Conservation (phyloP, 352 stramenopile genomes). For the Phytophthora tubulina region DNA sequence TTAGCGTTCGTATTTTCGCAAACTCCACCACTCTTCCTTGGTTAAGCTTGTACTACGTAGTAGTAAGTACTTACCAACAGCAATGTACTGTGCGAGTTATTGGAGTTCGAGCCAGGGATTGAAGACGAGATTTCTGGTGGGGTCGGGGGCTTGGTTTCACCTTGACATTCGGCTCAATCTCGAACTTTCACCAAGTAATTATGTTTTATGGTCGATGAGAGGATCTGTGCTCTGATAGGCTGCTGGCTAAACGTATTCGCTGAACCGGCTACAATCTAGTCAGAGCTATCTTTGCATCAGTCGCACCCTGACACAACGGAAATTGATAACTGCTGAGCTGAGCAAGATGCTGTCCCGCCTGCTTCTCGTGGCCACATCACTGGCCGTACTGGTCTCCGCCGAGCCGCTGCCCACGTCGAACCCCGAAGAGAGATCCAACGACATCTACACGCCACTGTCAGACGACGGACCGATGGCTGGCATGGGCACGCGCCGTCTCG, state of each 20-base stretch:
- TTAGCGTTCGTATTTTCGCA: no score
- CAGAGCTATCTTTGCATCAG: conserved; percentile 6
- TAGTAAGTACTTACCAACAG: no score
- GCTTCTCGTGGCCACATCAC: conserved; percentile 4
- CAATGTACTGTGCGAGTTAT: no score
- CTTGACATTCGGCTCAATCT: no score
- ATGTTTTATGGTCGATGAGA: no score
- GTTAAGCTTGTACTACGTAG: no score
- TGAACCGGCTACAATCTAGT: neutral
- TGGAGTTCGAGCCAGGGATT: no score
- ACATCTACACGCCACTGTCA: conserved; percentile 48
- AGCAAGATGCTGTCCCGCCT: conserved; percentile 27
- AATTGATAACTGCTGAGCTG: neutral
- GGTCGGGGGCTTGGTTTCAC: no score
- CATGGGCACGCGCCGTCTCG: conserved; percentile 18
- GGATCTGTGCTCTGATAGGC: neutral
- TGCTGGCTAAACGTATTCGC: neutral
- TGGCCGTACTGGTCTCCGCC: conserved; percentile 8
- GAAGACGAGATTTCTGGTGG: no score
- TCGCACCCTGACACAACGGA: conserved; percentile 12
- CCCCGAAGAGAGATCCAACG: conserved; percentile 36
- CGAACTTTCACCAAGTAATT: no score
- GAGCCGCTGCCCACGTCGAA: conserved; percentile 7
- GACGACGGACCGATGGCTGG: conserved; percentile 47
- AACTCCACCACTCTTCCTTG: no score